Evolutionary conservation across 2,329 filamentous ascomycete species (phyloP).

Genomic region (Phialophora chinensis): DNA sequence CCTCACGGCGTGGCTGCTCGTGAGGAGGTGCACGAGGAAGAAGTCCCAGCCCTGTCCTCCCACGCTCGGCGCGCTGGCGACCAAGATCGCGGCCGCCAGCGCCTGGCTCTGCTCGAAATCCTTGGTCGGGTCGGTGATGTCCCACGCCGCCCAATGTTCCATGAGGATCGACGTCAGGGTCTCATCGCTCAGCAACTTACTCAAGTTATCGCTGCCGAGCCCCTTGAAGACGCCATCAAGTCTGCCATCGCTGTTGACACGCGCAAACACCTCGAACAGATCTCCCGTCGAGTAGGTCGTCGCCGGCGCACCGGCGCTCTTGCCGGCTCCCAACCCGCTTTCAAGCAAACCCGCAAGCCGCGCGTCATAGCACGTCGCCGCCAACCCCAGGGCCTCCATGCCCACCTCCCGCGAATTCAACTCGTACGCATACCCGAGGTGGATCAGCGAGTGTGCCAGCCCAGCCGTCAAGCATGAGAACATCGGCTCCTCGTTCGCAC

Average conservation of each 20-base stretch:
- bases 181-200: constrained; percentile 69
- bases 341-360: constrained; percentile 62
- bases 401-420: constrained; percentile 82
- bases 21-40: constrained; percentile 80
- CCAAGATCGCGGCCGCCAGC: constrained; percentile 56
- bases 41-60: constrained; percentile 72
- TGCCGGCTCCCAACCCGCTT: neutral
- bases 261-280: constrained; percentile 72
- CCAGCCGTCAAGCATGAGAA: constrained; percentile 80
- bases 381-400: constrained; percentile 82
- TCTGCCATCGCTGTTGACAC: constrained; percentile 70
- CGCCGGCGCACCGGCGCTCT: constrained; percentile 42
- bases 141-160: constrained; percentile 92
- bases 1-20: constrained; percentile 85
- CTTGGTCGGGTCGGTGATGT: constrained; percentile 69
- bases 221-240: constrained; percentile 71
- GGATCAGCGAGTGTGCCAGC: constrained; percentile 88
- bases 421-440: constrained; percentile 92
- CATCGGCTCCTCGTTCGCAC: constrained; percentile 60
- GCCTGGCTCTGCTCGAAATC: constrained; percentile 75
- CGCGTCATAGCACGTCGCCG: constrained; percentile 67
- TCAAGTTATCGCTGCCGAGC: constrained; percentile 67
- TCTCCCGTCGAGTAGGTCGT: constrained; percentile 63
- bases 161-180: constrained; percentile 68
- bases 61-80: constrained; percentile 43